Base-by-base conservation (phyloP, 1,284 basidiomycete genomes). In the Ceratobasidium sp. region DNA sequence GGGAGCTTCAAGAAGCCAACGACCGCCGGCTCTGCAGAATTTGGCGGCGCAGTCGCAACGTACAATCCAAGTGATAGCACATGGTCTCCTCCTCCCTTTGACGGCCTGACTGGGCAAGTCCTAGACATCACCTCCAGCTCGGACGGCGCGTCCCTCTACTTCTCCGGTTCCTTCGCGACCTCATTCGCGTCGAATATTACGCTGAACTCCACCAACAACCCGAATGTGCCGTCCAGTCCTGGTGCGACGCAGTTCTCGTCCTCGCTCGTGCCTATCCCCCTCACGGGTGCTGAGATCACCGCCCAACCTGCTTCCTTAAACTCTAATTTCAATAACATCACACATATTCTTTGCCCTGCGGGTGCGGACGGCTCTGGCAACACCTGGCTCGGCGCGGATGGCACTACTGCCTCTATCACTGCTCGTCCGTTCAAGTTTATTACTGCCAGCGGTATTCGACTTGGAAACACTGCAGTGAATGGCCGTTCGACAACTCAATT, bases 381-480 rank as follows among this genome's bases (percentile, higher is more conserved):
- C 78, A 90, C 90, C 1, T 99, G 96, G 95, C 89, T 97, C 74
- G 93, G 91, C 27, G 86, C 88, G 56, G 91, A 96, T 80, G 90
- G 89, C 24, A 89, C 85, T 56, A 84, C 85, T 33, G 90, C 92
- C 1, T 86, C 92, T 47, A 88, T 97, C 78, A 95, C 93, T 31
- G 86, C 95, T 48, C 87, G 92, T 63, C 88, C 91, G 53, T 93
- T 93, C 81, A 85, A 89, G 41, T 91, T 88, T 79, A 87, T 93
- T 76, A 89, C 87, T 72, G 92, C 89, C 1, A 90, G 87, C 71
- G 97, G 97, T 11, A 82, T 99, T 60, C 90, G 97, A 54, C 84
- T 99, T 50, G 96, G 95, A 36, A 99, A 99, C 84, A 96, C 95
- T 0, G 94, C 96, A 81, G 86, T 91, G 76, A 84, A 88, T 63